Percentiles rank a stretch among this genome's conserved stretches.
phyloP scores from a whole-genome alignment of 2,329 filamentous ascomycete genomes.

The Penicillium italicum region DNA sequence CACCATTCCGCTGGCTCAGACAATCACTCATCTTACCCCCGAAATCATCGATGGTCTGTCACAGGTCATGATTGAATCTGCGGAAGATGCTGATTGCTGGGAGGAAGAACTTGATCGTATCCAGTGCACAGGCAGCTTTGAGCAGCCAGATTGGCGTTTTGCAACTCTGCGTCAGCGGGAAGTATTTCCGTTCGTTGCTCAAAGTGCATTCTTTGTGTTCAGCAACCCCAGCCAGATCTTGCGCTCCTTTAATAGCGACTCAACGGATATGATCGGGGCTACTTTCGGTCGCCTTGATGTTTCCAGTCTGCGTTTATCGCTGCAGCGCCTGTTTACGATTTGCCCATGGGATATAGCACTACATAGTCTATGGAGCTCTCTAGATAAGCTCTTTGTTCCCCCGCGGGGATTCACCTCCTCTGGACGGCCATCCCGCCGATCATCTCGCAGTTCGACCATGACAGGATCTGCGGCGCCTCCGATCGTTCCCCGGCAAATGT shows the following conservation, averaged over 20 bases:
- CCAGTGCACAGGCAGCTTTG: conserved; percentile 35
- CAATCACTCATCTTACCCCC: conserved; percentile 34
- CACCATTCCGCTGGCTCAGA: conserved; percentile 25
- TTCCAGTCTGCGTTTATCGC: conserved; percentile 30
- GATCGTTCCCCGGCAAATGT: conserved; percentile 26
- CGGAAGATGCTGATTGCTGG: conserved; percentile 40
- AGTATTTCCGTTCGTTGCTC: conserved; percentile 41
- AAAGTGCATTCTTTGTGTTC: conserved; percentile 45
- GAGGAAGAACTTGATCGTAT: conserved; percentile 38
- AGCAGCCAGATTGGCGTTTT: conserved; percentile 38
- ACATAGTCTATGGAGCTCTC: conserved; percentile 41
- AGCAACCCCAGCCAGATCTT: conserved; percentile 41
- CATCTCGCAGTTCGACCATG: conserved; percentile 29
- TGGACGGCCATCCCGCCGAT: conserved; percentile 30
- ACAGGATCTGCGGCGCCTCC: conserved; percentile 16
- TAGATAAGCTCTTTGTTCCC: conserved; percentile 41
- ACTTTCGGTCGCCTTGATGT: conserved; percentile 25
- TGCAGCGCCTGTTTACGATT: conserved; percentile 35
- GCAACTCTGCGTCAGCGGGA: conserved; percentile 38
- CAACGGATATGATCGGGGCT: not conserved
- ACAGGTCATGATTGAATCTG: conserved; percentile 35
- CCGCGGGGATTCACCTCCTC: conserved; percentile 35
- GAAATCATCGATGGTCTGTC: conserved; percentile 39
- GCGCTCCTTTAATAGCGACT: conserved; percentile 37
- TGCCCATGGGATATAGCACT: conserved; percentile 42